Evolutionary conservation across 257 asterid genomes (phyloP).

Genomic region (Buddleja alternifolia): DNA sequence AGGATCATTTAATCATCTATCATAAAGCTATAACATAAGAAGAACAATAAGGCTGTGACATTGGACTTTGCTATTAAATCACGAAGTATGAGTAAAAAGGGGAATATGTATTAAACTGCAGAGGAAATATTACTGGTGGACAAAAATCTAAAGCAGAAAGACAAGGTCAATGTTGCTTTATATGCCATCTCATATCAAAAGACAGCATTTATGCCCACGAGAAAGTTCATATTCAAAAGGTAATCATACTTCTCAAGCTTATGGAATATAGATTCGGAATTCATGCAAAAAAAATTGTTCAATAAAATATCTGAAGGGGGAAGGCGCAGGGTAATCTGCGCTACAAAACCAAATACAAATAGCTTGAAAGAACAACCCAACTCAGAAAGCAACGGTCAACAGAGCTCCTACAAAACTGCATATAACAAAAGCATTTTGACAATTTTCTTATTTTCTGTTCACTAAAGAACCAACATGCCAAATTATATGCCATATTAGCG

Average conservation of each 20-base stretch:
- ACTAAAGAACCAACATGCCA: background rate
- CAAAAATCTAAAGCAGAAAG: background rate
- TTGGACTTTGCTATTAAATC: background rate
- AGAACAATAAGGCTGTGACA: background rate
- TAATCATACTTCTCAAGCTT: background rate
- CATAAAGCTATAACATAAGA: slow-evolving; percentile 13
- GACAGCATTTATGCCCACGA: background rate
- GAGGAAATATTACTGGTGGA: background rate
- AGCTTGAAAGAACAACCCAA: slow-evolving; percentile 12
- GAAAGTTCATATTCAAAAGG: background rate
- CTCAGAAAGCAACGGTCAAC: background rate
- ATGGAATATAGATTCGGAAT: background rate
- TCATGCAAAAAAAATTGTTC: background rate
- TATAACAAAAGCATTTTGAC: background rate
- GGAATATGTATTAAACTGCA: background rate
- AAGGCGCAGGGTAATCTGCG: background rate
- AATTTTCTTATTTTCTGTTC: background rate
- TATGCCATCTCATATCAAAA: slow-evolving; percentile 10
- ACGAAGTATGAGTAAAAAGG: background rate
- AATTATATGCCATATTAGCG: background rate
- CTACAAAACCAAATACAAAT: slow-evolving; percentile 2
- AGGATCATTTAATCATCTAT: background rate
- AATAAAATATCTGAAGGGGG: background rate
- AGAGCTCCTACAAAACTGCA: background rate
- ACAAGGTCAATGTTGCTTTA: background rate